These are phyloP conservation scores for Plasmodium berghei DNA, from an alignment of 169 alveolate species.

Conservation along the genomic window DNA sequence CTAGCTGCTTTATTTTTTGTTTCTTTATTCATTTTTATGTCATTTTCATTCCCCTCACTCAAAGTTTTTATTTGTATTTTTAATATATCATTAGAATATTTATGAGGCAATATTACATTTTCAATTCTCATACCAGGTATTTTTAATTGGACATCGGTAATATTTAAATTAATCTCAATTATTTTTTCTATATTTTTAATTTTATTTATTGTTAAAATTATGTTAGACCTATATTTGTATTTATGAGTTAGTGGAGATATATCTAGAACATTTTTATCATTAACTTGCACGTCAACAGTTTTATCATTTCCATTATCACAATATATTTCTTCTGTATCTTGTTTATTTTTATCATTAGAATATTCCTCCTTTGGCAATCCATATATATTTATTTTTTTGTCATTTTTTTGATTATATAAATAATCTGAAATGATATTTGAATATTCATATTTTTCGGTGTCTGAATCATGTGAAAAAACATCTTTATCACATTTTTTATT, in stretches of 20 bases:
- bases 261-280: conserved; percentile 39
- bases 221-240: conserved; percentile 50
- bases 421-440: conserved; percentile 32
- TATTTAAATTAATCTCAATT: conserved; percentile 46
- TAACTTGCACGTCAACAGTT: conserved; percentile 20
- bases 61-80: conserved; percentile 43
- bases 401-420: conserved; percentile 1
- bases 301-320: conserved; percentile 5
- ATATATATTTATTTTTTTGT: background rate
- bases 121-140: conserved; percentile 72
- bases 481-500: background rate
- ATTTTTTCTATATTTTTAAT: conserved; percentile 41
- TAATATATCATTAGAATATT: conserved; percentile 37
- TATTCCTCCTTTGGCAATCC: background rate
- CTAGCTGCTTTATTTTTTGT: background rate
- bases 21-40: background rate
- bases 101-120: conserved; percentile 46
- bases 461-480: background rate
- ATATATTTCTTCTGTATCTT: conserved; percentile 6
- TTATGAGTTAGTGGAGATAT: conserved; percentile 38
- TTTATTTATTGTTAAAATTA: conserved; percentile 52
- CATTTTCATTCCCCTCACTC: background rate
- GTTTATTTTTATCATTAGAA: conserved; percentile 12
- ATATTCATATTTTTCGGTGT: conserved; percentile 17
- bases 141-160: conserved; percentile 48